These are phyloP conservation scores for Fomitiporia mediterranea DNA, from an alignment of 1,284 basidiomycete species.

Conservation along the genomic window DNA sequence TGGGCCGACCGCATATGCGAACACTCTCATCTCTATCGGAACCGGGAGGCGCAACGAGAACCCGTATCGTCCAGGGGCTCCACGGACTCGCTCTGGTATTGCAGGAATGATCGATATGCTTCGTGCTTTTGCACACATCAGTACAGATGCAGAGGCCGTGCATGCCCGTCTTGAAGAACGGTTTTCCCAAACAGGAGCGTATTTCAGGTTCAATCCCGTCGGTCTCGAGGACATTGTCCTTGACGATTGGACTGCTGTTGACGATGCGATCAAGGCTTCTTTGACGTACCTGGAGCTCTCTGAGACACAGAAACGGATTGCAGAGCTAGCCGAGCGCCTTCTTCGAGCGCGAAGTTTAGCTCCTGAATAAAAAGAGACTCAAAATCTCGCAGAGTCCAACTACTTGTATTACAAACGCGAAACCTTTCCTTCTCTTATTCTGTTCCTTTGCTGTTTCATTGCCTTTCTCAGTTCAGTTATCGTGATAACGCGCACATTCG, in stretches of 20 bases:
- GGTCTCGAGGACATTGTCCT: constrained; percentile 17
- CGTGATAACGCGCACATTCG: neutral
- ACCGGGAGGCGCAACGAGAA: constrained; percentile 13
- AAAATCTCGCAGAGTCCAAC: neutral
- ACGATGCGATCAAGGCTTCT: constrained; percentile 9
- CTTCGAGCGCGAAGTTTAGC: constrained; percentile 4
- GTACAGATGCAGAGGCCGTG: constrained; percentile 15
- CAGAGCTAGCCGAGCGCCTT: constrained; percentile 10
- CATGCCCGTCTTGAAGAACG: constrained; percentile 15
- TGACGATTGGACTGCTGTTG: constrained; percentile 17
- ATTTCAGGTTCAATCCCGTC: constrained; percentile 18
- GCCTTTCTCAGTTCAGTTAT: neutral
- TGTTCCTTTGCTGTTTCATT: neutral
- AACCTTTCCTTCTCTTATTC: neutral
- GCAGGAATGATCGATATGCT: constrained; percentile 15
- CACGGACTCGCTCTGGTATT: constrained; percentile 4
- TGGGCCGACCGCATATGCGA: constrained; percentile 10
- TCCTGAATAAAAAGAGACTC: neutral
- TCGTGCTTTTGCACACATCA: constrained; percentile 16
- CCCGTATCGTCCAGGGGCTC: constrained; percentile 4
- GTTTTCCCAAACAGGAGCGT: constrained; percentile 11
- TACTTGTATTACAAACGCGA: neutral
- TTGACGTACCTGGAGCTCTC: constrained; percentile 11
- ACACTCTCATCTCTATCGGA: constrained; percentile 15
- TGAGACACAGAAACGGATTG: constrained; percentile 12